These are phyloP conservation scores for Populus nigra DNA, from an alignment of 345 rosid species.

Conservation along the genomic window DNA sequence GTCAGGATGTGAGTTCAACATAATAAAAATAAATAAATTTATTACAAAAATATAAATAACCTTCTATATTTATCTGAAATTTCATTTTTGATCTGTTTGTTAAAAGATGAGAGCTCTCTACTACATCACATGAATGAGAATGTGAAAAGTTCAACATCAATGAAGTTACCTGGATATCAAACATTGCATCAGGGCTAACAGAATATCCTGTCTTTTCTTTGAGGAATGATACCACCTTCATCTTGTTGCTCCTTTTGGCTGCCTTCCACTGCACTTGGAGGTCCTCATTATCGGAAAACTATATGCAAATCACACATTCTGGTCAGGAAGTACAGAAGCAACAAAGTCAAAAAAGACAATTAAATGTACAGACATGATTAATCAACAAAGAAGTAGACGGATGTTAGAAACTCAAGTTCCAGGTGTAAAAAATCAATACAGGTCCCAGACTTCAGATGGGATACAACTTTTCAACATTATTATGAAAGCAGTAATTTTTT, in stretches of 20 bases:
- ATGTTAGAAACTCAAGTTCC: background rate
- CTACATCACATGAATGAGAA: background rate
- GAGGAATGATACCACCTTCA: conserved; percentile 51
- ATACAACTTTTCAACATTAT: background rate
- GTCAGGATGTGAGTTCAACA: background rate
- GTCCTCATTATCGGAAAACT: conserved; percentile 54
- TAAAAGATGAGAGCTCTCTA: background rate
- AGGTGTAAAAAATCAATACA: background rate
- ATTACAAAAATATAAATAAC: no score
- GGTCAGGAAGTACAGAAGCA: conserved; percentile 22
- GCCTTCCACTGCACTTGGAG: conserved; percentile 57
- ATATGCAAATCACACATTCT: conserved; percentile 19
- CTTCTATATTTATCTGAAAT: background rate
- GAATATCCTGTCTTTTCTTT: conserved; percentile 52
- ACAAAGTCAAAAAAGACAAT: background rate
- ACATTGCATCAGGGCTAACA: conserved; percentile 60
- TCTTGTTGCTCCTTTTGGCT: conserved; percentile 57
- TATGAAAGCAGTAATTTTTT: background rate
- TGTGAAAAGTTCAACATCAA: background rate
- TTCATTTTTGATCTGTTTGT: background rate
- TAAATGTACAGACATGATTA: conserved; percentile 3
- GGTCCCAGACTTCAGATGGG: background rate
- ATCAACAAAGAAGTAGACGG: background rate
- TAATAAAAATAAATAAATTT: background rate
- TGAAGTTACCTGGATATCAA: conserved; percentile 50